phyloP scores from a whole-genome alignment of 2,329 filamentous ascomycete species.

The Penicillium sp. region DNA sequence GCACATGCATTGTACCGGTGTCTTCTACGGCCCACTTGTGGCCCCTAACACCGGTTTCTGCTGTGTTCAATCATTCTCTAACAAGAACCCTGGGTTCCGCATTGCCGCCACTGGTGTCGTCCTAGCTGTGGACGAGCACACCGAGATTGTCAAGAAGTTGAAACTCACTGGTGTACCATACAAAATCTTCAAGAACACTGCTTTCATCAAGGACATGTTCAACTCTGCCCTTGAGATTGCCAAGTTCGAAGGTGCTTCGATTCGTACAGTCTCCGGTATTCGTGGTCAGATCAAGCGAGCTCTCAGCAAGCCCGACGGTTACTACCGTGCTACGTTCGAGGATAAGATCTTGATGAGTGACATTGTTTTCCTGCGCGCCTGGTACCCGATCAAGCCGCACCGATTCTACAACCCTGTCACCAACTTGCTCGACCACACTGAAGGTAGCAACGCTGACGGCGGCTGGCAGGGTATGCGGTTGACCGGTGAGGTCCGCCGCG shows the following conservation, averaged over 20 bases:
- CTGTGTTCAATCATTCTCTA: conserved; percentile 85
- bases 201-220: conserved; percentile 99
- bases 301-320: conserved; percentile 86
- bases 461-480: conserved; percentile 89
- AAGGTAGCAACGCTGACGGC: conserved; percentile 21
- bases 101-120: conserved; percentile 94
- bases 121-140: conserved; percentile 88
- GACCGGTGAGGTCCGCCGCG: conserved; percentile 85
- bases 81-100: conserved; percentile 83
- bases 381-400: conserved; percentile 94
- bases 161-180: conserved; percentile 91
- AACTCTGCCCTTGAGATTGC: conserved; percentile 88
- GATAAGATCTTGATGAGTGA: conserved; percentile 98
- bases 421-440: conserved; percentile 71
- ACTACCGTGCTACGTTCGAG: conserved; percentile 96
- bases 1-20: conserved; percentile 98
- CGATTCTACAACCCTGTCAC: conserved; percentile 97
- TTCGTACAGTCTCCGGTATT: conserved; percentile 94
- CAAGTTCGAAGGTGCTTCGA: conserved; percentile 94
- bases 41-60: conserved; percentile 96
- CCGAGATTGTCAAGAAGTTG: conserved; percentile 98
- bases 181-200: conserved; percentile 99
- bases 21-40: conserved; percentile 91
- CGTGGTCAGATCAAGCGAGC: conserved; percentile 97
- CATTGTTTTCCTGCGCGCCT: conserved; percentile 92